phyloP scores from a whole-genome alignment of 1,139 yeast genomes.

The Taphrina populina region DNA sequence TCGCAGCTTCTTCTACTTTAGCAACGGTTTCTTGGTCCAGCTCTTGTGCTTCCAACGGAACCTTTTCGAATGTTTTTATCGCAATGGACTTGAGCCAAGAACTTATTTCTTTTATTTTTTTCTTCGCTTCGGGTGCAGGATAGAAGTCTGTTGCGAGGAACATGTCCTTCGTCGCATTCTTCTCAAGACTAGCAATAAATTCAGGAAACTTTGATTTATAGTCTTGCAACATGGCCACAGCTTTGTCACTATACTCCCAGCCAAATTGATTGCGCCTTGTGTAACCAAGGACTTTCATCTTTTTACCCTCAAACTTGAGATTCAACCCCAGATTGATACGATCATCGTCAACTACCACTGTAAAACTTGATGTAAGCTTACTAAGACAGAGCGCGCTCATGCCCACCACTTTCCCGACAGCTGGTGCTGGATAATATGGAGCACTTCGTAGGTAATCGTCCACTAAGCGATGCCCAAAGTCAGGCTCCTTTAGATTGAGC shows the following conservation, averaged over 20 bases:
- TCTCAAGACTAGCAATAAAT: constrained; percentile 53
- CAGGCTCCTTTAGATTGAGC: constrained; percentile 41
- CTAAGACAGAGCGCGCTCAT: constrained; percentile 68
- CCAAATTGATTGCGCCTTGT: constrained; percentile 64
- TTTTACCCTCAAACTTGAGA: constrained; percentile 74
- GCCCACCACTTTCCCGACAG: constrained; percentile 59
- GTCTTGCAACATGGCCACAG: constrained; percentile 62
- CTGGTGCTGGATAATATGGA: constrained; percentile 65
- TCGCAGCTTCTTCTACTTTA: constrained; percentile 66
- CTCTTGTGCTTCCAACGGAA: constrained; percentile 75
- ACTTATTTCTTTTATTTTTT: constrained; percentile 36
- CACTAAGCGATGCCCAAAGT: constrained; percentile 53
- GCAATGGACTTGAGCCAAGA: constrained; percentile 59
- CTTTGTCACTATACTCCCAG: constrained; percentile 84
- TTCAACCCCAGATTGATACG: constrained; percentile 79
- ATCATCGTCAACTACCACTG: constrained; percentile 54
- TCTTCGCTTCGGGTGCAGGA: constrained; percentile 18
- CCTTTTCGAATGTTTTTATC: constrained; percentile 55
- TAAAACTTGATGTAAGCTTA: constrained; percentile 70
- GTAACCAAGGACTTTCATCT: constrained; percentile 84
- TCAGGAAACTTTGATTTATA: constrained; percentile 64
- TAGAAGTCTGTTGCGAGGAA: constrained; percentile 46
- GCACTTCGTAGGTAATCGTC: constrained; percentile 57
- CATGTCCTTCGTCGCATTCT: constrained; percentile 34
- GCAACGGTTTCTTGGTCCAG: constrained; percentile 65